Conservation (phyloP, 352 stramenopile species). For the Phytopythium mirpurense region DNA sequence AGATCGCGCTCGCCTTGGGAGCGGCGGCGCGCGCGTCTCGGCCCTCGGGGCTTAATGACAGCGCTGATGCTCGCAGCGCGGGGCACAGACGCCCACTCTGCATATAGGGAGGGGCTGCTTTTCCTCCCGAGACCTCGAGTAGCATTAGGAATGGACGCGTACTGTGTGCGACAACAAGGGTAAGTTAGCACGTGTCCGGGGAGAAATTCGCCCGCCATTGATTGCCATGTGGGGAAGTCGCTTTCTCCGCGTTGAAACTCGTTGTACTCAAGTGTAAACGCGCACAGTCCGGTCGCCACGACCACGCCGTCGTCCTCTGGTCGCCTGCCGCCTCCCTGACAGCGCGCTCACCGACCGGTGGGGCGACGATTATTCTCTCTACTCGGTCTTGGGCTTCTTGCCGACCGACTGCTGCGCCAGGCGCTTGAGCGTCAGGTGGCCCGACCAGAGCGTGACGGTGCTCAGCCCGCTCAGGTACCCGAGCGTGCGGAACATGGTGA, state of each 20-base stretch:
- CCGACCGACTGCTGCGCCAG: conserved; percentile 36
- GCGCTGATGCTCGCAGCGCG: no score
- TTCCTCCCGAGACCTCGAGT: no score
- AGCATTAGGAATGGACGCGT: no score
- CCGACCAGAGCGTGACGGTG: conserved; percentile 49
- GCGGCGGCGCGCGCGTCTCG: not conserved
- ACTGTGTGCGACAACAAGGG: no score
- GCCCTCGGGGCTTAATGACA: not conserved
- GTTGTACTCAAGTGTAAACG: conserved; percentile 4
- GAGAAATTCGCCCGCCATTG: no score
- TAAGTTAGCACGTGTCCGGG: no score
- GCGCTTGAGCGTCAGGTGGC: conserved; percentile 74
- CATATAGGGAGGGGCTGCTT: no score
- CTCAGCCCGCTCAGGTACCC: conserved; percentile 65
- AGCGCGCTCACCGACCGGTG: no score
- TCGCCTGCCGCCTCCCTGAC: no score
- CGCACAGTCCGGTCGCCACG: not conserved
- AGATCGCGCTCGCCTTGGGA: not conserved
- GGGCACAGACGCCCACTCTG: no score
- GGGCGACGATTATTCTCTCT: no score
- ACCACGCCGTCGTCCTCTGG: not conserved
- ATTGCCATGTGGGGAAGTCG: no score
- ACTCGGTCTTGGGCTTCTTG: conserved; percentile 62
- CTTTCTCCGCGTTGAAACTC: conserved; percentile 2
- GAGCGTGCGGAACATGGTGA: conserved; percentile 86